Percentiles rank a stretch among this genome's conserved stretches.
Evolutionary conservation across 2,329 filamentous ascomycete species (phyloP).

Genomic region (Knufia fluminis): DNA sequence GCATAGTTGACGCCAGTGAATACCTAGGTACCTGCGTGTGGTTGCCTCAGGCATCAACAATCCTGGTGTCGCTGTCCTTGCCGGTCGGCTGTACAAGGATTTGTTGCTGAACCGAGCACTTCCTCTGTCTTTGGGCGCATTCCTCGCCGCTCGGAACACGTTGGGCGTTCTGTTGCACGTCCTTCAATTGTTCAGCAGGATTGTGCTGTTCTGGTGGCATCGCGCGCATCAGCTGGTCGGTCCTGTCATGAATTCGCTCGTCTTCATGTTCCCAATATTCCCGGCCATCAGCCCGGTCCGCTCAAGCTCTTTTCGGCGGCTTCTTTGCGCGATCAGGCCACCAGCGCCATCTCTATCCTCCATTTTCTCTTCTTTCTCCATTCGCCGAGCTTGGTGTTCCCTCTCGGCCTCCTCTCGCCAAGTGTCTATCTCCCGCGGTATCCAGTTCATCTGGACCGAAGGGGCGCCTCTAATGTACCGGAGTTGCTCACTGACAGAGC

Average conservation of each 20-base stretch:
- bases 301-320: constrained; percentile 21
- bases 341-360: constrained; percentile 32
- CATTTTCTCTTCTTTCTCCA: constrained; percentile 32
- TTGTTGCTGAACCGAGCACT: too few relatives aligned
- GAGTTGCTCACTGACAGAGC: constrained; percentile 74
- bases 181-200: too few relatives aligned
- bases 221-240: background rate
- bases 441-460: constrained; percentile 72
- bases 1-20: too few relatives aligned
- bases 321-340: constrained; percentile 17
- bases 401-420: constrained; percentile 40
- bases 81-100: too few relatives aligned
- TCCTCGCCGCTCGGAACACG: too few relatives aligned
- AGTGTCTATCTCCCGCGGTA: constrained; percentile 65
- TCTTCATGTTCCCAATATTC: constrained; percentile 10
- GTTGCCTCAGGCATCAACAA: background rate
- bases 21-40: background rate
- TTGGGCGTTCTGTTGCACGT: too few relatives aligned
- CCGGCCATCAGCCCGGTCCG: constrained; percentile 10
- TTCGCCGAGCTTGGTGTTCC: constrained; percentile 36
- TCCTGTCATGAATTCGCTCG: constrained; percentile 8
- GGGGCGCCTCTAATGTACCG: constrained; percentile 76
- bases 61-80: too few relatives aligned
- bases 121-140: too few relatives aligned
- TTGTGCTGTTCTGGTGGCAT: too few relatives aligned